These are phyloP conservation scores for Naganishia randhawae DNA, from an alignment of 768 basidiomycete species.

Conservation along the genomic window DNA sequence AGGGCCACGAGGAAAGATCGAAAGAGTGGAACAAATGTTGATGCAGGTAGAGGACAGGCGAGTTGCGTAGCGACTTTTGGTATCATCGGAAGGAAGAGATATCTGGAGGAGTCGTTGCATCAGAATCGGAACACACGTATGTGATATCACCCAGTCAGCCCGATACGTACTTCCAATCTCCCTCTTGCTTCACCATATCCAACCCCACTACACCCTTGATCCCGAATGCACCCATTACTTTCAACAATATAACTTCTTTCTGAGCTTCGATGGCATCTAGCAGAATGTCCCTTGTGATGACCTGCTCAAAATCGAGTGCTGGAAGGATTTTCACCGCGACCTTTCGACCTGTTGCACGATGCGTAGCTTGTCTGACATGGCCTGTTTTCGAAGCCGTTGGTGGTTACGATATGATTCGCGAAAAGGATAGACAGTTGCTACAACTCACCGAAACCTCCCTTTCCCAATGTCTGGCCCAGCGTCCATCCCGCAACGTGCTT, in stretches of 20 bases:
- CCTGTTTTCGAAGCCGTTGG: slow-evolving; percentile 27
- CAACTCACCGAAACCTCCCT: slow-evolving; percentile 47
- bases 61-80: slow-evolving; percentile 22
- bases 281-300: slow-evolving; percentile 38
- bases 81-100: slow-evolving; percentile 38
- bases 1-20: slow-evolving; percentile 38
- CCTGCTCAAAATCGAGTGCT: slow-evolving; percentile 34
- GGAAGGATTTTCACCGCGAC: slow-evolving; percentile 50
- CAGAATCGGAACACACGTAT: not conserved
- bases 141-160: not conserved
- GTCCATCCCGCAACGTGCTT: slow-evolving; percentile 43
- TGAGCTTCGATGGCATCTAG: slow-evolving; percentile 47
- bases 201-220: slow-evolving; percentile 42
- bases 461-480: slow-evolving; percentile 41
- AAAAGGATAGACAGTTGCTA: not conserved
- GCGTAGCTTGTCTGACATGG: slow-evolving; percentile 46
- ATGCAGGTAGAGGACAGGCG: slow-evolving; percentile 25
- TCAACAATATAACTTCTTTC: slow-evolving; percentile 47
- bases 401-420: not conserved
- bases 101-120: slow-evolving; percentile 31
- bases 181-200: slow-evolving; percentile 44
- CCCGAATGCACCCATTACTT: slow-evolving; percentile 39
- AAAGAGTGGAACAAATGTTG: slow-evolving; percentile 40
- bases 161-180: slow-evolving; percentile 46
- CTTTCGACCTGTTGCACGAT: slow-evolving; percentile 35